Evolutionary conservation across 2,329 filamentous ascomycete species (phyloP), one percentile per base, ranked within the genome.

Genomic region (Epichloe gansuensis): DNA sequence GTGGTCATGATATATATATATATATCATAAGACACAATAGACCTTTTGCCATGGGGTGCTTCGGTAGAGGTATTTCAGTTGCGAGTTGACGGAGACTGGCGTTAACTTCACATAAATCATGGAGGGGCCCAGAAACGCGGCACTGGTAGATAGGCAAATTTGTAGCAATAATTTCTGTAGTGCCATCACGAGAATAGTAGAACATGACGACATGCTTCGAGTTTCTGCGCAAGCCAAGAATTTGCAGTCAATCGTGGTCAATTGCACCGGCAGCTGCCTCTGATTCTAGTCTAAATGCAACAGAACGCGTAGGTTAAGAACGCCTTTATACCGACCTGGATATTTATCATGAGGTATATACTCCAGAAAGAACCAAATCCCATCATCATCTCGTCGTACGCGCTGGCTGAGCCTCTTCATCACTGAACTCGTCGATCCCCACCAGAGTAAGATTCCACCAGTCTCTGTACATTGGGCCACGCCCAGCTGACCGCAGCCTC

Each of bases 381-480:
- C 5, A 43, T 17, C 13, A 39, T 45, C 11, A 50, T 23, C 39
- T 34, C 4, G 42, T 42, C n/a, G 47, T 9, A 2, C 6, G 12
- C 3, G 7, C n/a, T 15, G 7, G 9, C 17, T 42, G 41, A 31
- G 21, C 41, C n/a, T 52, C 47, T 21, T 45, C 53, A 8, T 42
- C 23, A 15, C 31, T 38, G 13, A 42, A 47, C 36, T 53, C 53
- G 5, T 55, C 53, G 9, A 57, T 48, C 2, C 36, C 51, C 25
- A 53, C 51, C n/a, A 58, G 48, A n/a, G 46, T 43, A 2, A 47
- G 44, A 40, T 67, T 64, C 65, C 64, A 66, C 64, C 65, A 67
- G 31, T 65, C 58, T 8, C 51, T 53, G 1, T 55, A 43, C 2
- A 59, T 51, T 11, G 53, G 46, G 38, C 56, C 59, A 11, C 53